Percentiles rank a stretch among this genome's conserved stretches.
phyloP scores from a whole-genome alignment of 2,329 filamentous ascomycete species.

The Beauveria varroae region DNA sequence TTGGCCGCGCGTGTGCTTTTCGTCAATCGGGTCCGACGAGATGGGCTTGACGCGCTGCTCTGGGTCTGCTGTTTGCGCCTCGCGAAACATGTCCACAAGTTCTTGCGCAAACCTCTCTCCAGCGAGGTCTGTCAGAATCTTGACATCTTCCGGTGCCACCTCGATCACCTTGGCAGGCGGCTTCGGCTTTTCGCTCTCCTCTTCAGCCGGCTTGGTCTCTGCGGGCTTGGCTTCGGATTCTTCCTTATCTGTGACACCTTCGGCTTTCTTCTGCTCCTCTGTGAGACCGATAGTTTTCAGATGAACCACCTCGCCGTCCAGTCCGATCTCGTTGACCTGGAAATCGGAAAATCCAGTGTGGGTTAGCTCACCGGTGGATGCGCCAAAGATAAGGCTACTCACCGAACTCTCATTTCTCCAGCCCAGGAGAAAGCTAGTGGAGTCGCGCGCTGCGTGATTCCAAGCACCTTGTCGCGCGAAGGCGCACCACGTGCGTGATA shows the following conservation, averaged over 20 bases:
- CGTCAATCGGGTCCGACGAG: conserved; percentile 33
- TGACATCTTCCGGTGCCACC: conserved; percentile 25
- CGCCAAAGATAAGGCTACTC: conserved; percentile 5
- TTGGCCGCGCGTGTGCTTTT: conserved; percentile 37
- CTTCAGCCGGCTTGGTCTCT: conserved; percentile 15
- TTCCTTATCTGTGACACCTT: conserved; percentile 15
- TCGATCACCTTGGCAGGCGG: conserved; percentile 18
- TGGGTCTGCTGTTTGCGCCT: conserved; percentile 23
- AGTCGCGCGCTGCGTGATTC: conserved; percentile 33
- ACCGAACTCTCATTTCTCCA: conserved; percentile 33
- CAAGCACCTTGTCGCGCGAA: conserved; percentile 28
- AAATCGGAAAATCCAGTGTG: conserved; percentile 73
- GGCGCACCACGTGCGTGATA: conserved; percentile 24
- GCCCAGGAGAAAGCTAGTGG: conserved; percentile 30
- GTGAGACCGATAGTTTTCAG: conserved; percentile 42
- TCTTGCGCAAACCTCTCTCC: conserved; percentile 32
- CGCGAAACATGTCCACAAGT: conserved; percentile 34
- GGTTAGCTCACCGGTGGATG: conserved; percentile 12
- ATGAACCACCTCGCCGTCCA: conserved; percentile 69
- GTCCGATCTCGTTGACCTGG: conserved; percentile 79
- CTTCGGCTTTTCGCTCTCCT: conserved; percentile 13
- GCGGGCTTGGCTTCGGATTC: conserved; percentile 12
- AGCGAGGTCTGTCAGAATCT: conserved; percentile 31
- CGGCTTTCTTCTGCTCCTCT: conserved; percentile 13
- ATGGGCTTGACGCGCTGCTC: conserved; percentile 25